Percentiles rank a stretch among this genome's conserved stretches.
Evolutionary conservation across 805 yeast species (phyloP).

Genomic region (Barnettozyma siamensis): DNA sequence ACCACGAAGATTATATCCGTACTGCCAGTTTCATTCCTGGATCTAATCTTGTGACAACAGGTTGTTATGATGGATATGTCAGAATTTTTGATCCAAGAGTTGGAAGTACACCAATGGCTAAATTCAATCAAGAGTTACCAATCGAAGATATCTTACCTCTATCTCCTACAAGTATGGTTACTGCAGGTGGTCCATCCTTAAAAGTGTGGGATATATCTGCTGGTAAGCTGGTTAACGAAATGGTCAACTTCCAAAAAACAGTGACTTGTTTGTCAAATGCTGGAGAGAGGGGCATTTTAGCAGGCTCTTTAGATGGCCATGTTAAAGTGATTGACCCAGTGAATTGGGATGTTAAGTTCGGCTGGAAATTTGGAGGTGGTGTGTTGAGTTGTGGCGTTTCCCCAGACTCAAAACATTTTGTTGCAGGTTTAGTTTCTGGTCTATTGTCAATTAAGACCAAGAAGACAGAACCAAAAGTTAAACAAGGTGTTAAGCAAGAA

Average conservation of each 20-base stretch:
- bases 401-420: conserved; percentile 81
- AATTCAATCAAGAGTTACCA: conserved; percentile 71
- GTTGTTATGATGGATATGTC: conserved; percentile 87
- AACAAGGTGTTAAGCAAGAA: conserved; percentile 42
- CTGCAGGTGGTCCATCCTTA: conserved; percentile 77
- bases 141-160: conserved; percentile 80
- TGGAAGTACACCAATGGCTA: conserved; percentile 48
- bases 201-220: conserved; percentile 91
- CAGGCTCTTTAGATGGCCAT: conserved; percentile 96
- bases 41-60: conserved; percentile 79
- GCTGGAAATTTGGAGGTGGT: conserved; percentile 96
- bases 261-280: conserved; percentile 79
- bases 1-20: conserved; percentile 85
- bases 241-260: conserved; percentile 87
- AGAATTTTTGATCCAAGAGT: conserved; percentile 79
- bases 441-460: conserved; percentile 83
- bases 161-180: conserved; percentile 61
- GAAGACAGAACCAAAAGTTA: conserved; percentile 55
- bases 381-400: conserved; percentile 87
- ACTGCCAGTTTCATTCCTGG: conserved; percentile 75
- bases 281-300: conserved; percentile 66
- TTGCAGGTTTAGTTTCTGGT: conserved; percentile 88
- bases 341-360: conserved; percentile 85
- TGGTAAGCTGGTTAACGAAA: conserved; percentile 60
- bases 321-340: conserved; percentile 85